Base-by-base conservation (phyloP, 441 rosid genomes). In the Dalechampia spathulata region DNA sequence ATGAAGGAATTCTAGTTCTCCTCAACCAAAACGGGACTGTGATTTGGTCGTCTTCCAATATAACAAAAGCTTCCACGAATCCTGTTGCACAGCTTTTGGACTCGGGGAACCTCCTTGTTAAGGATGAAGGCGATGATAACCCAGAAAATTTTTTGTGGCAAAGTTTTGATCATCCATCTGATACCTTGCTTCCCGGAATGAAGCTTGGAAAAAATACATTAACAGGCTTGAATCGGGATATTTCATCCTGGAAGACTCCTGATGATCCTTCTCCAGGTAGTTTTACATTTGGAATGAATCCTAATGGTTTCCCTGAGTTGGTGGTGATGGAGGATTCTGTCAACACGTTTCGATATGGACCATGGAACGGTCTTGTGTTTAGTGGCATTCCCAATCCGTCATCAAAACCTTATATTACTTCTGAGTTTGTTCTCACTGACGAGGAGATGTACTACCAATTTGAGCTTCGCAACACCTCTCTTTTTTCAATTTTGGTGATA, bases 61-160 rank as follows among this genome's bases (percentile, higher is more conserved):
- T 25, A 13, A 21, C 56, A 10, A 56, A 3, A 22, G n/a, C n/a
- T n/a, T 26, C 27, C 9, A 30, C 57, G 15, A 64, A 49, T 12
- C 62, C 63, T 3, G 8, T 52, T 1, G 58, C 22, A 3, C 57
- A 57, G 41, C 63, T 65, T 9, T 17, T 57, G 52, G 69, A 65
- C 32, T 16, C 52, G 1, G 63, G 69, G 36, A 65, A 65, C 20
- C 55, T 65, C 4, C 43, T 58, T 0, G 19, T 65, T 3, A 82
- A 54, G 68, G 56, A 57, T 13, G 81, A 74, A 51, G 38, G 32
- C 2, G 63, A 57, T 36, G 22, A 34, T 8, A 51, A 38, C 21
- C 14, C 6, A 6, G 53, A 46, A 23, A 47, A 19, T 7, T 55
- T 25, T 8, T 2, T 40, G 48, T 63, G 68, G 68, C 62, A 51